A percentile compares a stretch with the other conserved stretches of the same genome.
Conservation (phyloP, 2,329 filamentous ascomycete species). For the Neonectria sp. region DNA sequence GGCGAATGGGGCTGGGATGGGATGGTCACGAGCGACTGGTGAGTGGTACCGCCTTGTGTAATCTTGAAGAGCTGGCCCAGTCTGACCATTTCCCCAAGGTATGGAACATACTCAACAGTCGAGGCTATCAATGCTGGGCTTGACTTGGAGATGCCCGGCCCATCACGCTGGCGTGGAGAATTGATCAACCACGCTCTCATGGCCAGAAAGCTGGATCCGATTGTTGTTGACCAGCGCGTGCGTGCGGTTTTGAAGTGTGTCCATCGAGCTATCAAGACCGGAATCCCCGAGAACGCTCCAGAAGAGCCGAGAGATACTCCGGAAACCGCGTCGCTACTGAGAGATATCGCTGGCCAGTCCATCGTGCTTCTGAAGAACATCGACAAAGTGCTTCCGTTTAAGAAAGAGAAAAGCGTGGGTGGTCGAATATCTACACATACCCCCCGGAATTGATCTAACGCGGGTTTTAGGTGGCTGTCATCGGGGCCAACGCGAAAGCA, state of each 20-base stretch:
- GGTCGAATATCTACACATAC: neutral
- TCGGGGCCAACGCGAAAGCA: conserved; percentile 6
- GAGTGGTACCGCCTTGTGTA: neutral
- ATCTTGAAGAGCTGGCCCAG: neutral
- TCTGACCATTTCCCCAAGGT: neutral
- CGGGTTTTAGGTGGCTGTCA: neutral
- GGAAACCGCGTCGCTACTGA: conserved; percentile 1
- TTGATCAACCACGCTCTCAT: conserved; percentile 3
- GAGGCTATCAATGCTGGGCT: conserved; percentile 5
- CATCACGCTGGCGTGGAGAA: conserved; percentile 12
- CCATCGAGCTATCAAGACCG: neutral
- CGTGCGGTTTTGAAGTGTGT: conserved; percentile 5
- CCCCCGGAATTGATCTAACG: neutral
- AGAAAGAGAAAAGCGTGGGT: neutral
- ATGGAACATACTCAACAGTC: conserved; percentile 19
- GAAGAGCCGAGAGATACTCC: conserved; percentile 8
- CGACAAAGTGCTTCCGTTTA: neutral
- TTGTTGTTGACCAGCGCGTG: conserved; percentile 8
- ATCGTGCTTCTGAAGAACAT: conserved; percentile 14
- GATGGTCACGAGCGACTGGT: conserved; percentile 12
- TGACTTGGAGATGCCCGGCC: conserved; percentile 14
- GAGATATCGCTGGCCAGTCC: conserved; percentile 5
- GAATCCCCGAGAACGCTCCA: conserved; percentile 6
- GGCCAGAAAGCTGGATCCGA: neutral
- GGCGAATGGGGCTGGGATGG: conserved; percentile 15